phyloP scores from a whole-genome alignment of 1,139 yeast genomes.

The Hemisphaericaspora lyxosophila region DNA sequence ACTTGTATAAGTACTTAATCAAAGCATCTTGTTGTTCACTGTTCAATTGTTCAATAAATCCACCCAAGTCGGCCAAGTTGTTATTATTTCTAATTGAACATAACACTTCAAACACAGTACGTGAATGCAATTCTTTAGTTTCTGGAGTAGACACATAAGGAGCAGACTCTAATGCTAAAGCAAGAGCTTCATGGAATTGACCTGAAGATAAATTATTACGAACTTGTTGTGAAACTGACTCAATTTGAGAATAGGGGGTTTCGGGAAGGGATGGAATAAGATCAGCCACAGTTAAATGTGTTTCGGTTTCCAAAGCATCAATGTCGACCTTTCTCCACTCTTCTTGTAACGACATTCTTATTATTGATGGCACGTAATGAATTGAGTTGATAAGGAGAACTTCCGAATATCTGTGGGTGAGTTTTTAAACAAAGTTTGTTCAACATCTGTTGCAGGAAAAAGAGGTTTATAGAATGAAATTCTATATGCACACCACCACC shows the following conservation, averaged over 20 bases:
- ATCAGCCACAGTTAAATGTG: constrained; percentile 62
- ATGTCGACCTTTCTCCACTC: constrained; percentile 84
- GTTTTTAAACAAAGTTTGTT: no score
- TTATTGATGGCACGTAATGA: neutral
- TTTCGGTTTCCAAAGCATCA: constrained; percentile 86
- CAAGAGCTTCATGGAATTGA: constrained; percentile 65
- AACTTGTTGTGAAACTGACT: constrained; percentile 54
- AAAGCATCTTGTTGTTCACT: constrained; percentile 73
- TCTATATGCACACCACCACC: neutral
- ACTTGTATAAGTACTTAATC: constrained; percentile 81
- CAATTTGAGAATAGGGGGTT: constrained; percentile 51
- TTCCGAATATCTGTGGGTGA: neutral
- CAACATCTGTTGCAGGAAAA: no score
- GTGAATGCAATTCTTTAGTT: constrained; percentile 49
- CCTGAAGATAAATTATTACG: constrained; percentile 72
- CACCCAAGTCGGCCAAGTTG: constrained; percentile 55
- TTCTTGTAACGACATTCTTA: constrained; percentile 19
- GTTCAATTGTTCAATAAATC: constrained; percentile 57
- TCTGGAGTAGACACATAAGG: constrained; percentile 72
- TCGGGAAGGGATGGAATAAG: constrained; percentile 56
- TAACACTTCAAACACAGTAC: constrained; percentile 72
- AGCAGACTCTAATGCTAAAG: constrained; percentile 63
- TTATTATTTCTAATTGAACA: constrained; percentile 67
- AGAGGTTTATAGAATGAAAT: no score
- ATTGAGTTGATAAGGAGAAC: neutral